Evolutionary conservation across 2,329 filamentous ascomycete genomes (phyloP), one percentile per base, ranked within the genome.

Genomic region (Botrytis galanthina): DNA sequence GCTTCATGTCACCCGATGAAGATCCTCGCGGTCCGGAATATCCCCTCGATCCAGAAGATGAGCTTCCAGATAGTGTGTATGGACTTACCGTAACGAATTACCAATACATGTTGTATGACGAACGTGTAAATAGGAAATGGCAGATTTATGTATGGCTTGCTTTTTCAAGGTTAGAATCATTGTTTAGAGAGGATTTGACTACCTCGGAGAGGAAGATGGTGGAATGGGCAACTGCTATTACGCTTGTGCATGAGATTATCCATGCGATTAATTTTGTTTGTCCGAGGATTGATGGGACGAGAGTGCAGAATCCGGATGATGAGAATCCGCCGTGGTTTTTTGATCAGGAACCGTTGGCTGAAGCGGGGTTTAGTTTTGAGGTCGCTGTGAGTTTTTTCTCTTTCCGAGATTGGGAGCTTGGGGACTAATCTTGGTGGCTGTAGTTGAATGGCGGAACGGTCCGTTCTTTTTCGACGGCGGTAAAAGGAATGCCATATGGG

Each of bases 321-420:
- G 57, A 71, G 5, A 61, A 51, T n/a, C 59, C 70, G 0, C 78
- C 75, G 26, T 61, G 59, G 0, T 79, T 75, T 59, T 77, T 76
- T 20, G 72, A 75, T 59, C 12, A 59, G 3, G 73, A 78, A 18
- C 22, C 76, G 4, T 29, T 77, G 39, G 42, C 73, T 4, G 77
- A 79, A 51, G 16, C 74, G 22, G 77, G 78, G 4, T 75, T 42
- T 51, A 74, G 72, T 22, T 76, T 75, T 42, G 77, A 79, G 29
- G 44, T 70, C 32, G 68, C 64, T 29, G 78, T 78, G 62, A 66
- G 74, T 72, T 42, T 59, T 37, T 48, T 12, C 0, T 9, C 18
- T 20, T 2, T 9, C 3, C 10, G 5, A 26, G 16, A 26, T 42
- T 48, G 8, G 1, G 26, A 18, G 51, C 7, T 54, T 16, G n/a